Percentiles rank a stretch among this genome's conserved stretches.
Evolutionary conservation across 2,329 filamentous ascomycete genomes (phyloP).

Genomic region (Fusarium floridanum): DNA sequence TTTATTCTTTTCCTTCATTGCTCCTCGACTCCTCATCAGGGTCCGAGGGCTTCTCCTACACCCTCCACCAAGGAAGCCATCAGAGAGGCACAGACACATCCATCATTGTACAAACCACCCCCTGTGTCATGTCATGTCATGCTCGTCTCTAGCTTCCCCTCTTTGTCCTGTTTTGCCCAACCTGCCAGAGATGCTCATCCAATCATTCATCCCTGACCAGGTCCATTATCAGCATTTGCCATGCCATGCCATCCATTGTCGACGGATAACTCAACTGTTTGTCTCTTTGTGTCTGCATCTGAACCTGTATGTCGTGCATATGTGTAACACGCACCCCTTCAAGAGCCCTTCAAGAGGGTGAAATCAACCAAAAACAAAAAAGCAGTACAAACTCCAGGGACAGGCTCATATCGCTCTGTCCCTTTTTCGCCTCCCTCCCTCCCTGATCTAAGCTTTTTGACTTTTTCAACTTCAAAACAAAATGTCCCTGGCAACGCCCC

Average conservation of each 20-base stretch:
- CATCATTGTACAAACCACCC: slow-evolving; percentile 41
- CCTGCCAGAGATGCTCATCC: slow-evolving; percentile 24
- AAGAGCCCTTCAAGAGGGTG: slow-evolving; percentile 10
- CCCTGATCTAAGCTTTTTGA: slow-evolving; percentile 45
- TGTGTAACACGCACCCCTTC: slow-evolving; percentile 12
- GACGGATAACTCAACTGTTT: slow-evolving; percentile 32
- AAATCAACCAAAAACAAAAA: slow-evolving; percentile 24
- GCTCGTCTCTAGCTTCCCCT: slow-evolving; percentile 6
- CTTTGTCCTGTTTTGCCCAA: slow-evolving; percentile 35
- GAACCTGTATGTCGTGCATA: slow-evolving; percentile 13
- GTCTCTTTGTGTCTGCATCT: slow-evolving; percentile 22
- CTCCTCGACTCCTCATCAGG: neutral
- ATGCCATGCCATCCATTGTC: slow-evolving; percentile 15
- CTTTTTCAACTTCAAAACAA: slow-evolving; percentile 36
- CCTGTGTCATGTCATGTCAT: slow-evolving; percentile 27
- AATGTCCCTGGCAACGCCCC: slow-evolving; percentile 40
- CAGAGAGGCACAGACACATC: slow-evolving; percentile 9
- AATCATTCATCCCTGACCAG: slow-evolving; percentile 6
- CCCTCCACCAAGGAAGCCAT: slow-evolving; percentile 25
- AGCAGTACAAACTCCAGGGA: slow-evolving; percentile 39
- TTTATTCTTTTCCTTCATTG: slow-evolving; percentile 17
- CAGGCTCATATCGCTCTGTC: slow-evolving; percentile 24
- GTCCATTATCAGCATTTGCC: slow-evolving; percentile 29
- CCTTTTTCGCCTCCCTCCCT: slow-evolving; percentile 31
- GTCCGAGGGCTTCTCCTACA: slow-evolving; percentile 26